Percentiles rank a stretch among this genome's conserved stretches.
Evolutionary conservation across 306 rosid species (phyloP).

Genomic region (Cucumis cinereus): DNA sequence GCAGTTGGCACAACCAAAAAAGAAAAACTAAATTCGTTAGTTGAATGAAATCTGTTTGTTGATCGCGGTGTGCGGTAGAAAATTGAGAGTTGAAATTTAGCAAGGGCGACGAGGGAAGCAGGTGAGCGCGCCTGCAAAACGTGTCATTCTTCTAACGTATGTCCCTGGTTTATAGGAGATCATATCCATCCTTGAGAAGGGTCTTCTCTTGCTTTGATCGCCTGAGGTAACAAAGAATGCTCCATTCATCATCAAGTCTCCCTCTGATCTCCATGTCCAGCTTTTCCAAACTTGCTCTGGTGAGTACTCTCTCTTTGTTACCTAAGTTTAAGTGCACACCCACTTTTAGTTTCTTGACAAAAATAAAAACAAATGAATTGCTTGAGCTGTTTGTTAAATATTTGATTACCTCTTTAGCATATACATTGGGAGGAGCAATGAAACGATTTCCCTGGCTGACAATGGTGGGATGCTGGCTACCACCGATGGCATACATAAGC

Average conservation of each 20-base stretch:
- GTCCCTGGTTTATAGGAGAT: slow-evolving; percentile 45
- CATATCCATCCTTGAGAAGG: slow-evolving; percentile 26
- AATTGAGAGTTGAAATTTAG: slow-evolving; percentile 5
- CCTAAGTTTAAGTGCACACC: slow-evolving; percentile 12
- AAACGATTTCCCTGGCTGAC: slow-evolving; percentile 75
- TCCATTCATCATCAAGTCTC: slow-evolving; percentile 56
- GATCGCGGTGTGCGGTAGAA: background rate
- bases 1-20: background rate
- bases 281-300: slow-evolving; percentile 17
- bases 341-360: background rate
- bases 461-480: slow-evolving; percentile 54
- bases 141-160: slow-evolving; percentile 31
- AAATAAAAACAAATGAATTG: background rate
- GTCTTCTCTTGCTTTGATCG: slow-evolving; percentile 1
- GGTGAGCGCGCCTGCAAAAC: slow-evolving; percentile 27
- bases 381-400: background rate
- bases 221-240: slow-evolving; percentile 52
- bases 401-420: slow-evolving; percentile 46
- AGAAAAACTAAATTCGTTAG: background rate
- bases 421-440: slow-evolving; percentile 19
- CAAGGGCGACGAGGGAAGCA: slow-evolving; percentile 40
- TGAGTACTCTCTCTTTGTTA: slow-evolving; percentile 57
- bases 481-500: slow-evolving; percentile 89
- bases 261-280: slow-evolving; percentile 78
- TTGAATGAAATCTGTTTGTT: background rate